Conservation (phyloP, 83 land plant species). For the Thuja plicata region DNA sequence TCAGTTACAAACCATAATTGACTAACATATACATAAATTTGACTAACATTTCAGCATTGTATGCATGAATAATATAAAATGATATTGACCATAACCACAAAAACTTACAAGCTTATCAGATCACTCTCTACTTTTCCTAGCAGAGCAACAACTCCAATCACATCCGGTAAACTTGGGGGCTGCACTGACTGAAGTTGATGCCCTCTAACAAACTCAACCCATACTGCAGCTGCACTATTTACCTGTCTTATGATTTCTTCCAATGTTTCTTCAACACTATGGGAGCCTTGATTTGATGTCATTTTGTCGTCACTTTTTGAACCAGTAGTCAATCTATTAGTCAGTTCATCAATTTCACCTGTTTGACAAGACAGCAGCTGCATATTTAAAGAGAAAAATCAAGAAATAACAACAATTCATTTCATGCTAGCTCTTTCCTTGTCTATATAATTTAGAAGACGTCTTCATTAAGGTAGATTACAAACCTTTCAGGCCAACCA, state of each 20-base stretch:
- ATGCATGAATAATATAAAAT: not conserved
- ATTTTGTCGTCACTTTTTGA: not conserved
- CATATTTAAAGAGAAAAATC: not conserved
- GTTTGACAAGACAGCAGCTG: not conserved
- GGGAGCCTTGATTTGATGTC: not conserved
- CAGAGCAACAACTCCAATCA: slow-evolving; percentile 60
- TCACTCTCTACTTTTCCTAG: slow-evolving; percentile 57
- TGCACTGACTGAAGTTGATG: slow-evolving; percentile 19
- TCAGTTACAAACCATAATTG: not conserved
- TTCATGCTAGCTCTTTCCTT: not conserved
- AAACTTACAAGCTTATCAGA: slow-evolving; percentile 48
- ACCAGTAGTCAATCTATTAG: not conserved
- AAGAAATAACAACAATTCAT: not conserved
- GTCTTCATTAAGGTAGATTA: not conserved
- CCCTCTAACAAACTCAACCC: slow-evolving; percentile 31
- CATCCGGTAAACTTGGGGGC: slow-evolving; percentile 29
- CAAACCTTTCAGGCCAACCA: not conserved
- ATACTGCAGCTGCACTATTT: slow-evolving; percentile 43
- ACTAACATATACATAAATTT: not conserved
- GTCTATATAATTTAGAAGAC: not conserved
- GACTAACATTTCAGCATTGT: not conserved
- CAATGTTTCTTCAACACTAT: slow-evolving; percentile 26
- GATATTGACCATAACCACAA: not conserved
- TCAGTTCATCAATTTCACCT: slow-evolving; percentile 9
- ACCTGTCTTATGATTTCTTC: slow-evolving; percentile 44